These are phyloP conservation scores for Chytriomyces sp. DNA, from an alignment of 192 early-diverging fungal genomes.

Conservation along the genomic window DNA sequence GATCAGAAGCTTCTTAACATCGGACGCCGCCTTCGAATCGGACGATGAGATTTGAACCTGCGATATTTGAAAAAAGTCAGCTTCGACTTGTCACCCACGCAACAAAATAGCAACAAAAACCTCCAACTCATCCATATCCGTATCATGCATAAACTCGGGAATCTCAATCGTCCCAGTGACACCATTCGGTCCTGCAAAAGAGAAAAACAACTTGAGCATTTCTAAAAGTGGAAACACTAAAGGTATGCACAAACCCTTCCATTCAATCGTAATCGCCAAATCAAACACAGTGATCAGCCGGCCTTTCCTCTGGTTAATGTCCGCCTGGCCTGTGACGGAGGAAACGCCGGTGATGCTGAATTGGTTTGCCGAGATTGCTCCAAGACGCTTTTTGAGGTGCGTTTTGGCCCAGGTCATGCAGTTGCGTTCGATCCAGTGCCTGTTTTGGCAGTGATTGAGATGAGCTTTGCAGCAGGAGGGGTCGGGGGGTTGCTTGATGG, in stretches of 20 bases:
- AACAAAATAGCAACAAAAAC: constrained; percentile 47
- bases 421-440: constrained; percentile 87
- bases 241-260: constrained; percentile 54
- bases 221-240: not conserved
- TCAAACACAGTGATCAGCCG: constrained; percentile 94
- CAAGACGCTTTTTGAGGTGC: constrained; percentile 74
- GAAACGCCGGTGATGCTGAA: constrained; percentile 66
- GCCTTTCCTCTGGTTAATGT: constrained; percentile 93
- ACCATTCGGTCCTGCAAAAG: constrained; percentile 34
- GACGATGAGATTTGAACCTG: not conserved
- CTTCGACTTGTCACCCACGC: not conserved
- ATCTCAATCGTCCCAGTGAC: constrained; percentile 74
- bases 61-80: not conserved
- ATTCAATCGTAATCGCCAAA: constrained; percentile 74
- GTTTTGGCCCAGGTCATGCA: constrained; percentile 86
- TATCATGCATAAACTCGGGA: constrained; percentile 90
- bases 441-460: not conserved
- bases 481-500: not conserved
- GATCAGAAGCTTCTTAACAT: constrained; percentile 7
- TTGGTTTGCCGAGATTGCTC: constrained; percentile 49
- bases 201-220: not conserved
- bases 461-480: too few species aligned
- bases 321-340: constrained; percentile 82
- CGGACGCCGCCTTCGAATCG: not conserved
- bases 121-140: constrained; percentile 72